Evolutionary conservation across 805 yeast species (phyloP), one percentile per base, ranked within the genome.

Genomic region (Barnettozyma californica): DNA sequence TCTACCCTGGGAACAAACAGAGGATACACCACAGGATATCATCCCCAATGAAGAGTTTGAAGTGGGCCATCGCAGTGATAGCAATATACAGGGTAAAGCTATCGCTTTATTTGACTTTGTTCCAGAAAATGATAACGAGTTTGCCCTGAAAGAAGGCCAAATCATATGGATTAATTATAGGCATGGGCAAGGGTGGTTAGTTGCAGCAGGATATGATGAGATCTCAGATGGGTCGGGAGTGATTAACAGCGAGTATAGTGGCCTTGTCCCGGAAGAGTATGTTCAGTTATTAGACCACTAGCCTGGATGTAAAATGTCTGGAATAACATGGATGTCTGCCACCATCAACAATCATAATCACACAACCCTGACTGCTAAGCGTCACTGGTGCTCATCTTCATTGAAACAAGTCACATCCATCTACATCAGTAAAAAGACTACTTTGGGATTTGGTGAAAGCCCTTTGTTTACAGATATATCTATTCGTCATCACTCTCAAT

Each of bases 141-240:
- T 91, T 41, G 78, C 76, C 10, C 69, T 94, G 29, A 67, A 61
- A 13, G 95, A 85, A 58, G 96, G 96, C 33, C 97, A 94, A 66
- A 65, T 80, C 13, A 80, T 94, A 2, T 84, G 90, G 78, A 85
- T 94, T 27, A 81, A 84, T 50, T 92, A 91, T 65, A 80, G 95
- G 49, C 96, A 92, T 64, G 98, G 98, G 23, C 97, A 92, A 64
- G 99, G 99, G 8, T 94, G 99, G 99, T 75, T 94, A 3, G 97
- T 94, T 45, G 98, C 97, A 1, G 75, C 75, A 51, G 46, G 31
- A 1, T 47, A 40, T 23, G 36, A 43, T 13, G 49, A 47, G 9
- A 84, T 87, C 1, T 73, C 61, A 25, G 75, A 85, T 2, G 89
- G 88, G 1, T 85, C 83, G 53, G 43, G 43, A 18, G 26, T n/a